Percentiles rank a stretch among this genome's conserved stretches.
Evolutionary conservation across 2,329 filamentous ascomycete genomes (phyloP).

Genomic region (Helotiales sp.): DNA sequence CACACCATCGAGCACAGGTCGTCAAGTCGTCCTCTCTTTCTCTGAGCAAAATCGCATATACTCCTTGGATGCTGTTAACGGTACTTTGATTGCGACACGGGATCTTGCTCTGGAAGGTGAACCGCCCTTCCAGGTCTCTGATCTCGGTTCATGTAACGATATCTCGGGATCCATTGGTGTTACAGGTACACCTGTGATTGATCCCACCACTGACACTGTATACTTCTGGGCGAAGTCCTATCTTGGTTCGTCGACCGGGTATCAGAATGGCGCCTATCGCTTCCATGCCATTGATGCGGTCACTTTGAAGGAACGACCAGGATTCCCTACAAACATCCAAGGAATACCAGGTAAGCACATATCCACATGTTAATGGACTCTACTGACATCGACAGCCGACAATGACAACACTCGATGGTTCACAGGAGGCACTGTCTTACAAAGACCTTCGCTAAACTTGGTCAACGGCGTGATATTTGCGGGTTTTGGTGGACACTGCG

Average conservation of each 20-base stretch:
- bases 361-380: not conserved
- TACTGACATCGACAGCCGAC: constrained; percentile 11
- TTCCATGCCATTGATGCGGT: constrained; percentile 25
- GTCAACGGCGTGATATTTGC: constrained; percentile 13
- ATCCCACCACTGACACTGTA: constrained; percentile 26
- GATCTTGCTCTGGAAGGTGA: constrained; percentile 14
- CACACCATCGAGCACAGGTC: constrained; percentile 14
- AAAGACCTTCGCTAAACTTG: constrained; percentile 9
- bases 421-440: constrained; percentile 12
- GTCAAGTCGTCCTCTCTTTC: constrained; percentile 16
- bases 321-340: constrained; percentile 14
- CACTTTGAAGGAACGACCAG: constrained; percentile 13
- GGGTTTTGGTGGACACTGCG: constrained; percentile 12
- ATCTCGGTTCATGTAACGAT: constrained; percentile 14
- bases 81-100: constrained; percentile 12
- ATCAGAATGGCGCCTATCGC: constrained; percentile 22
- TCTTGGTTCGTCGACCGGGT: constrained; percentile 8
- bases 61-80: constrained; percentile 17
- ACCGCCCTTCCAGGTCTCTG: constrained; percentile 11
- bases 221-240: constrained; percentile 32
- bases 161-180: constrained; percentile 15
- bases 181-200: constrained; percentile 29
- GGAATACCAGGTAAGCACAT: constrained; percentile 2
- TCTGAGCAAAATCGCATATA: constrained; percentile 19
- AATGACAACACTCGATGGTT: constrained; percentile 14